Evolutionary conservation across 192 early-diverging fungal species (phyloP), one percentile per base, ranked within the genome.

Genomic region (Piromyces sp.): DNA sequence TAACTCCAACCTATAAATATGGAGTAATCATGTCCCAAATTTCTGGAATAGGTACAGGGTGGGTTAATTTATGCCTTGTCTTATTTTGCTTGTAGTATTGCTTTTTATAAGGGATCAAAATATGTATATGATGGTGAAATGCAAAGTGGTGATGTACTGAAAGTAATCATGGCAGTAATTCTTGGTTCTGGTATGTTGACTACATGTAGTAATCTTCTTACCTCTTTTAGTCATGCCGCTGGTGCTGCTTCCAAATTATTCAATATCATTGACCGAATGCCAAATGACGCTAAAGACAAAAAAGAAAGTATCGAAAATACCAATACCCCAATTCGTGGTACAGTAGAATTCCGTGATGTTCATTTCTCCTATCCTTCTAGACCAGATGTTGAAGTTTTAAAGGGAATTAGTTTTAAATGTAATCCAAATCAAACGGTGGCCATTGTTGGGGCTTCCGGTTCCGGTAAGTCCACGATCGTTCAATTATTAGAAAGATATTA

Each of bases 401-500:
- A 93, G 33, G 86, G 90, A 51, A 86, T 97, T 58, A 89, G 83
- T 84, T 38, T 38, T 38, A 38, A 5, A 29, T 89, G 96, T 78
- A 80, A 86, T 30, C 88, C 93, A 11, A 95, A 96, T n/a, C 86
- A 92, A 84, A 94, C 91, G 15, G 91, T 96, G 28, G 96, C 95
- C 29, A 88, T 98, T 82, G 96, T 97, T 13, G 96, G 96, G 42
- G 89, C 88, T 80, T 94, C 94, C 13, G 97, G 97, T 19, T 91
- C 89, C 82, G 94, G 94, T 79, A 96, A 97, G n/a, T 94, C 92
- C 19, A 98, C 96, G 26, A 93, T 93, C 84, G 89, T 96, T 14
- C 88, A 91, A 58, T 87, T 98, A 51, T 81, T 98, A 30, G 91
- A 95, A 86, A 91, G 96, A 40, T 96, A 97, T 86, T 97, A 98